These are phyloP conservation scores for Phoenix roebelenii DNA, from an alignment of 176 grass and related monocot genomes.

Conservation along the genomic window DNA sequence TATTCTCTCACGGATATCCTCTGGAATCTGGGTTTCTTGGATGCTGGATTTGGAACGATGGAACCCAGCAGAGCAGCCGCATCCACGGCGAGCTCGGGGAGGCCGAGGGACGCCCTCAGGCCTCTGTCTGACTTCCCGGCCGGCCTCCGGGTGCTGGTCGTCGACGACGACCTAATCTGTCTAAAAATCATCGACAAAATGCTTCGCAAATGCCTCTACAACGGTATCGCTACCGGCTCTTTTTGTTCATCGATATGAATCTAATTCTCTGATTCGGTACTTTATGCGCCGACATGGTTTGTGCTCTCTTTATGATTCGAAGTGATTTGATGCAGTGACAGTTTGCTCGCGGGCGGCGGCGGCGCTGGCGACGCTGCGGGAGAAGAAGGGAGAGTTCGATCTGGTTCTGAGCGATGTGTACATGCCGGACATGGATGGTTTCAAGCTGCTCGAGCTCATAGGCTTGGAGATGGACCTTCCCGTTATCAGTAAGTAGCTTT, in stretches of 20 bases:
- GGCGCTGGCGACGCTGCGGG: conserved; percentile 6
- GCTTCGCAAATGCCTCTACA: conserved; percentile 16
- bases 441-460: conserved; percentile 15
- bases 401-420: conserved; percentile 18
- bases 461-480: conserved; percentile 17
- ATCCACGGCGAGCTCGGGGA: not conserved
- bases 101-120: not conserved
- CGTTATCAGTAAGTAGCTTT: conserved; percentile 12
- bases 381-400: conserved; percentile 3
- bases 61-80: not conserved
- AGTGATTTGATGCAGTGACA: not conserved
- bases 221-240: not conserved
- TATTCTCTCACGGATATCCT: no score
- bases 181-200: conserved; percentile 1
- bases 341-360: not conserved
- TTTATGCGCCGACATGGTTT: not conserved
- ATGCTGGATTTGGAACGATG: no score
- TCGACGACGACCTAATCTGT: conserved; percentile 8
- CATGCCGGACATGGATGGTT: conserved; percentile 16
- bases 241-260: not conserved
- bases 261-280: not conserved
- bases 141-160: conserved; percentile 2
- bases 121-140: not conserved
- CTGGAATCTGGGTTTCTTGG: no score
- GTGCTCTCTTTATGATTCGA: not conserved